Evolutionary conservation across 768 basidiomycete genomes (phyloP).

Genomic region (Kwoniella sp.): DNA sequence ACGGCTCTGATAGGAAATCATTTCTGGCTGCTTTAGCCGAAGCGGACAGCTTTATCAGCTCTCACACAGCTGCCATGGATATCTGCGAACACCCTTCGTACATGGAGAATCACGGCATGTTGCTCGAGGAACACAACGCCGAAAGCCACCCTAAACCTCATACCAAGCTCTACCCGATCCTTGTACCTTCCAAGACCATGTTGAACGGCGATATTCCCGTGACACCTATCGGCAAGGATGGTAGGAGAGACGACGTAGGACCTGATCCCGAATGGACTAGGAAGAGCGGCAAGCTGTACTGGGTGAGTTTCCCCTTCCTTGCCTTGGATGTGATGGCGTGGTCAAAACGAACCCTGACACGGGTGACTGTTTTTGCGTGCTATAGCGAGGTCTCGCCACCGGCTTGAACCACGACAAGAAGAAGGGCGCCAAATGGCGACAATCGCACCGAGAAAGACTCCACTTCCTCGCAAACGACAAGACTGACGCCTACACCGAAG

Average conservation of each 20-base stretch:
- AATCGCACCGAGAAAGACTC: constrained; percentile 54
- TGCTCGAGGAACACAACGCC: constrained; percentile 48
- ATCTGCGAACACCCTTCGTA: constrained; percentile 55
- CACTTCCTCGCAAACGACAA: constrained; percentile 53
- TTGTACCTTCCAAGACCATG: constrained; percentile 53
- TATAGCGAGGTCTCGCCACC: constrained; percentile 54
- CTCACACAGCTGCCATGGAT: constrained; percentile 54
- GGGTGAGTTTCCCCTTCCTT: constrained; percentile 37
- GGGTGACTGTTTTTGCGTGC: no score
- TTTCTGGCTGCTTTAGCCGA: no score
- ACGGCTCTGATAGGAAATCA: no score
- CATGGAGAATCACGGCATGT: constrained; percentile 55
- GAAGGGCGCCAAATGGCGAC: constrained; percentile 47
- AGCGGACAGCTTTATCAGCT: constrained; percentile 53
- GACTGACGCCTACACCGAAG: constrained; percentile 34
- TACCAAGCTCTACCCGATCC: constrained; percentile 54
- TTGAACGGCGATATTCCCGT: constrained; percentile 56
- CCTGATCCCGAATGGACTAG: constrained; percentile 53
- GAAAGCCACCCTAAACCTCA: constrained; percentile 55
- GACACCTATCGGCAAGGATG: constrained; percentile 54
- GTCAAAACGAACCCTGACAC: no score
- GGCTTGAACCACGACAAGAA: constrained; percentile 52
- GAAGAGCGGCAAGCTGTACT: constrained; percentile 55
- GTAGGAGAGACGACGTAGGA: constrained; percentile 53
- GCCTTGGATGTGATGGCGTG: no score